Percentiles rank a stretch among this genome's conserved stretches.
Evolutionary conservation across 208 protist genomes (phyloP).

Genomic region (Leptomonas seymouri): DNA sequence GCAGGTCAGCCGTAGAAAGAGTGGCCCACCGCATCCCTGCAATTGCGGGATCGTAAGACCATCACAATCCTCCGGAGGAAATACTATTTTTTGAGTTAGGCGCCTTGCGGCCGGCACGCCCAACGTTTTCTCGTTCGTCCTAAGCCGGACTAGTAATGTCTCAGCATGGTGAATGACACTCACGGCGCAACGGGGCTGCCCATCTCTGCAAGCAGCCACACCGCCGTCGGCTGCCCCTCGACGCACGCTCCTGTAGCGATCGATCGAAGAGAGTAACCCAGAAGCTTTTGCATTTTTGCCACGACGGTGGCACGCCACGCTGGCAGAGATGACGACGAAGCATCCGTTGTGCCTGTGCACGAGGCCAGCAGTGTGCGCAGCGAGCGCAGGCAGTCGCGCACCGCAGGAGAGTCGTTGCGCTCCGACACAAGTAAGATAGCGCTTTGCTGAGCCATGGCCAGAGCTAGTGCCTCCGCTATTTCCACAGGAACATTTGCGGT

Average conservation of each 20-base stretch:
- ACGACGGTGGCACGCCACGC: slow-evolving; percentile 13
- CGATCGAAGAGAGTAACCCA: slow-evolving; percentile 23
- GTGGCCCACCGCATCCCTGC: too few species aligned
- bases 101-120: too few species aligned
- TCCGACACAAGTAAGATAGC: slow-evolving; percentile 24
- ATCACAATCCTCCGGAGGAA: too few species aligned
- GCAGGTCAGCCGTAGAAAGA: too few species aligned
- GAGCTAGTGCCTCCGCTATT: slow-evolving; percentile 11
- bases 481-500: neutral
- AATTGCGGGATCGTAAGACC: too few species aligned
- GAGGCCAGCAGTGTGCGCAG: slow-evolving; percentile 19
- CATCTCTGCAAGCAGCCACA: slow-evolving; percentile 20
- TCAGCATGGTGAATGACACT: neutral
- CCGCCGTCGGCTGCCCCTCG: slow-evolving; percentile 31
- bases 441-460: slow-evolving; percentile 28
- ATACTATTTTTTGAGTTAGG: too few species aligned
- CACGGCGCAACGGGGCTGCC: slow-evolving; percentile 6
- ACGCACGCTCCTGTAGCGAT: slow-evolving; percentile 32
- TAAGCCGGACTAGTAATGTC: neutral
- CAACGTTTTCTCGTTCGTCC: neutral
- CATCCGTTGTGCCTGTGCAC: neutral
- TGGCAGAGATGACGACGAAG: neutral
- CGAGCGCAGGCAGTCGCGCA: slow-evolving; percentile 24
- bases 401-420: slow-evolving; percentile 18
- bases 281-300: slow-evolving; percentile 14